These are phyloP conservation scores for Penicillium manginii DNA, from an alignment of 495 filamentous ascomycete species.

Conservation along the genomic window DNA sequence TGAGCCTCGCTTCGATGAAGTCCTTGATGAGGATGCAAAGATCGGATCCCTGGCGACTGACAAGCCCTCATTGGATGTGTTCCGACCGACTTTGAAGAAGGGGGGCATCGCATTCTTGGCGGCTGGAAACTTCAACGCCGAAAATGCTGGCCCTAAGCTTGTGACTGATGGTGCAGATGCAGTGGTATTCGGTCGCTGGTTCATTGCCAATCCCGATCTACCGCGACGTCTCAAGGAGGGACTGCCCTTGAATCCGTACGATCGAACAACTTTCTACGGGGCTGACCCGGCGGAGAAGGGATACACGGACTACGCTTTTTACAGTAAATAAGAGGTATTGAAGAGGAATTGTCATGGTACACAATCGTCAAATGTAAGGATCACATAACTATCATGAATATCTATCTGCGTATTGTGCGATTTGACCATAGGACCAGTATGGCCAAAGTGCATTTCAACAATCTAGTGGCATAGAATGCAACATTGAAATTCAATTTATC, in stretches of 20 bases:
- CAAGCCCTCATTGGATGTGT: slow-evolving; percentile 34
- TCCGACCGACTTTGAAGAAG: slow-evolving; percentile 32
- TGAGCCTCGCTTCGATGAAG: slow-evolving; percentile 50
- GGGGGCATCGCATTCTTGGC: slow-evolving; percentile 37
- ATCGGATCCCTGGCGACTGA: slow-evolving; percentile 33
- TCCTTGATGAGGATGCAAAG: slow-evolving; percentile 48
- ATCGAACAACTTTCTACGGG: slow-evolving; percentile 62
- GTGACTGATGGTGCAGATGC: slow-evolving; percentile 34
- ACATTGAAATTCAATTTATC: not conserved
- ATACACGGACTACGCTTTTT: slow-evolving; percentile 70
- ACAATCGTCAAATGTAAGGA: not conserved
- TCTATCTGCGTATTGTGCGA: not conserved
- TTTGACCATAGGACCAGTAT: not conserved
- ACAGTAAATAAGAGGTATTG: slow-evolving; percentile 27
- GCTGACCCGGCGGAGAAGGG: slow-evolving; percentile 50
- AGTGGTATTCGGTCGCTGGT: slow-evolving; percentile 62
- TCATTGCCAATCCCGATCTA: slow-evolving; percentile 72
- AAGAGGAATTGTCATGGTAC: slow-evolving; percentile 35
- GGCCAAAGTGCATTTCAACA: not conserved
- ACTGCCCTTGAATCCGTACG: slow-evolving; percentile 56
- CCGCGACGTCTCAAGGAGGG: slow-evolving; percentile 60
- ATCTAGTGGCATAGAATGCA: not conserved
- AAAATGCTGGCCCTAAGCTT: slow-evolving; percentile 32
- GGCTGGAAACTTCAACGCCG: slow-evolving; percentile 35
- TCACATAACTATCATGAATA: not conserved